Base-by-base conservation (phyloP, 495 filamentous ascomycete species). In the Niebla homalea region DNA sequence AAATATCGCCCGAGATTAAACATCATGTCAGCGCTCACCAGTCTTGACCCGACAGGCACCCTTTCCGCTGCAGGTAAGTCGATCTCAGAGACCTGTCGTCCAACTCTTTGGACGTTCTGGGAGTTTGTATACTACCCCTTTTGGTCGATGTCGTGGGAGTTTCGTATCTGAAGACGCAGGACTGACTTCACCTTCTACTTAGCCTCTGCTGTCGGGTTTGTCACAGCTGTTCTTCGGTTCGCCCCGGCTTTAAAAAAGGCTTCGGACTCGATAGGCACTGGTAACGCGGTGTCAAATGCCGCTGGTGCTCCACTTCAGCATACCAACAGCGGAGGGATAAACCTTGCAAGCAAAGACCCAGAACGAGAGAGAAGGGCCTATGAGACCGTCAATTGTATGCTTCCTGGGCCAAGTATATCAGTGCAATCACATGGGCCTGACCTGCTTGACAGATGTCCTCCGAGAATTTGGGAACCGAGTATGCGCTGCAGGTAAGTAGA, bases 211-310 rank as follows among this genome's bases (percentile, higher is more conserved):
- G 42, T 51, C 5, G 40, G 40, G 12, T 41, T 51, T 46, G 49
- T 51, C 14, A 22, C 40, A 10, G 41, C 19, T 16, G 49, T 51
- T 4, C 20, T 51, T 8, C 49, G 49, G 5, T 16, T 42, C 19
- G 49, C 43, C n/a, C 49, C 49, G 2, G 49, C 49, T n/a, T 37
- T 51, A 41, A 51, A 51, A 3, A 51, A 51, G 36, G 49, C 49
- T 46, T 36, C 49, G 25, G 46, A 41, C 21, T 45, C 40, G 6
- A 22, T 46, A n/a, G 38, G 39, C 11, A 32, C n/a, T 21, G 15
- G 10, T 25, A 36, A 16, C 25, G 40, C 29, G 23, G 42, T 18
- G 12, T 35, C 42, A 45, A 22, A 11, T 16, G 8, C 16, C 8
- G 36, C 21, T 22, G 29, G 29, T 32, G 29, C 29, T 32, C 29